Conservation (phyloP, 257 asterid species). For the Parsonsia alboflavescens region DNA sequence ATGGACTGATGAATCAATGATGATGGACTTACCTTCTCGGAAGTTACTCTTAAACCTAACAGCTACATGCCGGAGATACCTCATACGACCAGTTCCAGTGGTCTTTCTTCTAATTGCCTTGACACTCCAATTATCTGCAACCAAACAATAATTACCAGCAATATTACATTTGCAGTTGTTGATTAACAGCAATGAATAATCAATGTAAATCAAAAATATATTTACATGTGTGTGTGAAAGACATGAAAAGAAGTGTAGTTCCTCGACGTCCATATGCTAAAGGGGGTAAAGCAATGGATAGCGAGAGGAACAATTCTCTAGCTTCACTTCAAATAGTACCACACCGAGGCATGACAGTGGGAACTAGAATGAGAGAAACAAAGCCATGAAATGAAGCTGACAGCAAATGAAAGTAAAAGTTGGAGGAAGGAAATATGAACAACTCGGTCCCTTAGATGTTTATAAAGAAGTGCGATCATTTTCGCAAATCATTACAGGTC, state of each 20-base stretch:
- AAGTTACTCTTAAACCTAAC: constrained; percentile 35
- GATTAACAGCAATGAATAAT: neutral
- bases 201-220: neutral
- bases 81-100: constrained; percentile 40
- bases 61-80: constrained; percentile 31
- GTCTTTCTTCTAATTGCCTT: constrained; percentile 42
- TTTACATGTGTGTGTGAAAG: too few relatives aligned
- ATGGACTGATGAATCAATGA: neutral
- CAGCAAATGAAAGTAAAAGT: neutral
- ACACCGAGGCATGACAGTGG: neutral
- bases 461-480: constrained; percentile 31
- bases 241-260: constrained; percentile 7
- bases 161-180: neutral
- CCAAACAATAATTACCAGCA: neutral
- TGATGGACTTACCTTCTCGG: constrained; percentile 28
- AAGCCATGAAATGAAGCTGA: constrained; percentile 3
- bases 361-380: constrained; percentile 9
- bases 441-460: constrained; percentile 55
- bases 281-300: constrained; percentile 17
- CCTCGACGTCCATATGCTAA: constrained; percentile 27
- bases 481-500: constrained; percentile 50
- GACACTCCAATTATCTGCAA: constrained; percentile 41
- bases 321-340: constrained; percentile 15
- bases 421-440: constrained; percentile 4
- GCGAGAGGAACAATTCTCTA: constrained; percentile 30